Evolutionary conservation across 768 basidiomycete species (phyloP).

Genomic region (Mycena polygramma): DNA sequence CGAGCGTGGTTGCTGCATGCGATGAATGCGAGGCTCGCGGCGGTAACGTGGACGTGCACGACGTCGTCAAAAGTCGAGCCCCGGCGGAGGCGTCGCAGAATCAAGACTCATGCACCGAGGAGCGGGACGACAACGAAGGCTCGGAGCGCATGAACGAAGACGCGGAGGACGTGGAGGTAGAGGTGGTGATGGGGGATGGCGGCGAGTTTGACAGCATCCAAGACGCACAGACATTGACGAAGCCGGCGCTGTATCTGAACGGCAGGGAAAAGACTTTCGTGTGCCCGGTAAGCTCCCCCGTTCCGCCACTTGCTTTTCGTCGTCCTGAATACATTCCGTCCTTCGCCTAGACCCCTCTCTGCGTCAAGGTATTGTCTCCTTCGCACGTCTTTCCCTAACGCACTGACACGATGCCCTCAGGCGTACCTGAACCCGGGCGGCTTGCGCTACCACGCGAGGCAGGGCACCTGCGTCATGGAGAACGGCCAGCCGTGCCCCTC

Average conservation of each 20-base stretch:
- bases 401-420: slow-evolving; percentile 43
- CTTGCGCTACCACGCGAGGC: slow-evolving; percentile 75
- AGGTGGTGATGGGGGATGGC: background rate
- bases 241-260: background rate
- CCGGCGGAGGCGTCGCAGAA: background rate
- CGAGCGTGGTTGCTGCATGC: background rate
- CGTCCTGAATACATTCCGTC: background rate
- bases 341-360: slow-evolving; percentile 1
- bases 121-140: background rate
- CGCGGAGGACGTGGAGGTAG: no score
- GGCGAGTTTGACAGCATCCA: background rate
- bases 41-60: background rate
- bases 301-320: no score
- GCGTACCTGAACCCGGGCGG: slow-evolving; percentile 77
- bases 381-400: background rate
- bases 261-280: background rate
- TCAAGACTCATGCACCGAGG: background rate
- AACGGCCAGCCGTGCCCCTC: slow-evolving; percentile 20
- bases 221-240: background rate
- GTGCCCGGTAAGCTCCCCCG: slow-evolving; percentile 10
- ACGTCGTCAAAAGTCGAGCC: no score
- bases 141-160: background rate
- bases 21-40: background rate
- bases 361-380: slow-evolving; percentile 14
- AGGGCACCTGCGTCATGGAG: slow-evolving; percentile 70